Conservation (phyloP, 2,329 filamentous ascomycete species). For the Diaporthe helianthi region DNA sequence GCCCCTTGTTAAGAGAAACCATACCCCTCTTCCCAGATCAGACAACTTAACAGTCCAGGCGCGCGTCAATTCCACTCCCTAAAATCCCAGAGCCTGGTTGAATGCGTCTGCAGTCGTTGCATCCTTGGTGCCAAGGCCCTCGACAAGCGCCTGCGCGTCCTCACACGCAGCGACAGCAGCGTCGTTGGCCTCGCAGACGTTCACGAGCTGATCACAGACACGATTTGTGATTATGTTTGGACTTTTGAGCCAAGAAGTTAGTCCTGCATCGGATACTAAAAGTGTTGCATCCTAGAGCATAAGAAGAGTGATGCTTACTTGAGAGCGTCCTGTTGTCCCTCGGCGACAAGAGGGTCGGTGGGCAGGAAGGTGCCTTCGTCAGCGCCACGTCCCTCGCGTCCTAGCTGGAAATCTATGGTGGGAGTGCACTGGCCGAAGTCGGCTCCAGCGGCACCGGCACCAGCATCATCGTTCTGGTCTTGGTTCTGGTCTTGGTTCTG, state of each 20-base stretch:
- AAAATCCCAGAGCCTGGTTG: conserved; percentile 51
- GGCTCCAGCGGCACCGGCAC: conserved; percentile 41
- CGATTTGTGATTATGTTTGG: conserved; percentile 73
- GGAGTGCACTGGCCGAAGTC: conserved; percentile 63
- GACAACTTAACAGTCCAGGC: not conserved
- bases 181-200: conserved; percentile 64
- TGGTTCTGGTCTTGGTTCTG: conserved; percentile 34
- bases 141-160: conserved; percentile 57
- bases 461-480: conserved; percentile 27
- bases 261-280: too few relatives aligned
- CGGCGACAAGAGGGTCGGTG: conserved; percentile 62
- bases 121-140: conserved; percentile 56
- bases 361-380: conserved; percentile 74
- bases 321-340: conserved; percentile 70
- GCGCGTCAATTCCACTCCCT: conserved; percentile 13
- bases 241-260: conserved; percentile 38
- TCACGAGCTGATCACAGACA: conserved; percentile 66
- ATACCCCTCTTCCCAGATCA: not conserved
- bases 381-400: conserved; percentile 61
- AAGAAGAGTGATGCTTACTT: conserved; percentile 46
- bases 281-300: too few relatives aligned
- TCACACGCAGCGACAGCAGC: conserved; percentile 58
- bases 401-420: conserved; percentile 66
- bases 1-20: not conserved
- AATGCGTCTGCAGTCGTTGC: conserved; percentile 56